Base-by-base conservation (phyloP, 176 grass and related monocot genomes). In the Triticum dicoccoides region DNA sequence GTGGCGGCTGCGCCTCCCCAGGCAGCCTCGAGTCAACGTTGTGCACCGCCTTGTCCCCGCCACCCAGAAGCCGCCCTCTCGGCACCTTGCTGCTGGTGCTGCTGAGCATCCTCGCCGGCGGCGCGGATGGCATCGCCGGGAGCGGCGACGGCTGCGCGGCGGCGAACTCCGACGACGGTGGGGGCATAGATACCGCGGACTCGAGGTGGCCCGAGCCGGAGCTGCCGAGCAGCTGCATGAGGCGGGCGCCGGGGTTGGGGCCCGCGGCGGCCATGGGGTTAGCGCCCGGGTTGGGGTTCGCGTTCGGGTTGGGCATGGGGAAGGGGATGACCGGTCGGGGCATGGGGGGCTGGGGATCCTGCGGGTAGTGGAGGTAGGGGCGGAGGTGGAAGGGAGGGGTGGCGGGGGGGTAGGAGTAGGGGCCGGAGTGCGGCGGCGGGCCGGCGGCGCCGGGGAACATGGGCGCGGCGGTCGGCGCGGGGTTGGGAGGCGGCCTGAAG, bases 201-300 rank as follows among this genome's bases (percentile, higher is more conserved):
- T 99, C 97, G 37, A 99, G 79, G 37, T 93, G 90, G 21, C 85
- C 25, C 44, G 85, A 73, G 5, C 82, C 65, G 41, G 92, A 86
- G 83, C 88, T 96, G 10, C 94, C 94, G 35, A 99, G 94, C 37
- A 99, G 90, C 81, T 95, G 94, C 97, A 99, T 99, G 61, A 99
- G 97, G 76, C 93, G 97, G 23, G 90, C 90, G 2, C 97, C 94
- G 14, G 85, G 87, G 87, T 98, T 98, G 70, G 96, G 21, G 39
- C 83, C 87, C 44, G 86, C 20, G 67, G 81, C 81, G 12, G 87
- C 72, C 84, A 65, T 92, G 65, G 89, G 82, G 61, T 58, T 92
- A 29, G 67, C 61, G 68, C 9, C 83, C 9, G 93, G 74, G 65
- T 62, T 91, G 2, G 89, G 69, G 66, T 86, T 81, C 45, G 63